Base-by-base conservation (phyloP, 1,139 yeast genomes). In the Nematodospora anomalae region DNA sequence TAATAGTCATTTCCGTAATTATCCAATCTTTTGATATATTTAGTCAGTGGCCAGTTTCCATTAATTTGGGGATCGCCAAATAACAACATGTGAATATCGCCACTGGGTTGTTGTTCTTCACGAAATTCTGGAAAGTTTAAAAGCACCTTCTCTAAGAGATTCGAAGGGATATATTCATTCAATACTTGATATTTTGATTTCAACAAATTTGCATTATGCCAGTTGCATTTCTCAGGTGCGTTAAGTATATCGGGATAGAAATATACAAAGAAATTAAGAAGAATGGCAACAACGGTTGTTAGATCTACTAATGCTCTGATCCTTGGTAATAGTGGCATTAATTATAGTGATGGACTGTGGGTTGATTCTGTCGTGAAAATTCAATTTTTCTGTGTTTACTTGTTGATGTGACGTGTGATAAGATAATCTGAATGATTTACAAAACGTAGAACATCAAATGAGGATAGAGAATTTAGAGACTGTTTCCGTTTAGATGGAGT, bases 31-130 rank as follows among this genome's bases (percentile, higher is more conserved):
- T 86, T 83, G 42, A 87, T 70, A 51, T 82, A 80, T n/a, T 82
- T 76, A 1, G 95, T 83, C 33, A 68, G 65, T 8, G 74, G 74
- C 83, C 87, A 80, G 46, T 81, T 78, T 1, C 97, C 97, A 45
- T 90, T 84, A 58, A 92, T 89, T 61, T 92, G 98, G 0, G 98
- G 98, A 55, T 92, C 98, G 8, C 97, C 98, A 58, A 89, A 83
- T 3, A 95, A 83, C 49, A 89, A 60, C 66, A 84, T 63, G 44
- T 76, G 77, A 41, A 84, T 74, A 50, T 81, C 87, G 13, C 66
- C 21, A 14, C 16, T 28, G 2, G n/a, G 6, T 30, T 37, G 15
- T 2, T 16, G 13, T 16, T 29, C 29, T 18, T 32, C 30, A 14
- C 32, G 26, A 16, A 42, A 30, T 12, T 27, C 44, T 6, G 74